These are phyloP conservation scores for Acanthamoeba lenticulata DNA, from an alignment of 208 protist species.

Conservation along the genomic window DNA sequence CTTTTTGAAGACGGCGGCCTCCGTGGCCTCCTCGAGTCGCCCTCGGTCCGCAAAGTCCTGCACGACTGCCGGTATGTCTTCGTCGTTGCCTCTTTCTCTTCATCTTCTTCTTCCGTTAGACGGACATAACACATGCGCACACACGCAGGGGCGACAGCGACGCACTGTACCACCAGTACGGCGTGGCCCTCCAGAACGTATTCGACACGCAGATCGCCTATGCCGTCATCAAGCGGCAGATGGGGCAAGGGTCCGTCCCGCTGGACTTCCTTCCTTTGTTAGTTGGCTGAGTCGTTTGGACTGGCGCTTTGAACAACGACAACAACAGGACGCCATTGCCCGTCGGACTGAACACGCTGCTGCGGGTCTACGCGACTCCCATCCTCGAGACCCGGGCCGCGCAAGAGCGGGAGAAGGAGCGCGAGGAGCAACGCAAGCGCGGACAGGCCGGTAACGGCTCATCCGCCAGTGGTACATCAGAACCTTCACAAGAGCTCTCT, in stretches of 20 bases:
- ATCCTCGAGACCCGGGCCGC: not conserved
- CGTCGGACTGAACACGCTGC: not conserved
- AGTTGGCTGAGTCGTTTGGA: too few species aligned
- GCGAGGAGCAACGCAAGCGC: not conserved
- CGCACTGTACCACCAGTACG: slow-evolving; percentile 34
- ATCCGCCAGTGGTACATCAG: too few species aligned
- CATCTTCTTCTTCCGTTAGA: too few species aligned
- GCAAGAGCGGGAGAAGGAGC: not conserved
- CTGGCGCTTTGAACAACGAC: too few species aligned
- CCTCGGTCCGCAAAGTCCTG: not conserved
- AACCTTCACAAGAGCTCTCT: too few species aligned
- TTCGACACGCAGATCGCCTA: slow-evolving; percentile 41
- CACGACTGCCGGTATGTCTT: slow-evolving; percentile 6
- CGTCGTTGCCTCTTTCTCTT: too few species aligned
- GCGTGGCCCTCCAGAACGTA: not conserved
- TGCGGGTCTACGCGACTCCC: not conserved
- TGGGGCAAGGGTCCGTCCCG: not conserved
- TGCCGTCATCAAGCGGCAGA: slow-evolving; percentile 25
- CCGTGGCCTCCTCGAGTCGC: not conserved
- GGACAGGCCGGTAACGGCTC: not conserved
- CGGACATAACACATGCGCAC: too few species aligned
- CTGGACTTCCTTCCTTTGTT: too few species aligned
- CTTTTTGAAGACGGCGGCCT: slow-evolving; percentile 22
- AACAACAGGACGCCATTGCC: not conserved
- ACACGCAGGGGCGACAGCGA: not conserved